Evolutionary conservation across 73 alveolate species (phyloP), one percentile per base, ranked within the genome.

Genomic region (Stentor coeruleus): DNA sequence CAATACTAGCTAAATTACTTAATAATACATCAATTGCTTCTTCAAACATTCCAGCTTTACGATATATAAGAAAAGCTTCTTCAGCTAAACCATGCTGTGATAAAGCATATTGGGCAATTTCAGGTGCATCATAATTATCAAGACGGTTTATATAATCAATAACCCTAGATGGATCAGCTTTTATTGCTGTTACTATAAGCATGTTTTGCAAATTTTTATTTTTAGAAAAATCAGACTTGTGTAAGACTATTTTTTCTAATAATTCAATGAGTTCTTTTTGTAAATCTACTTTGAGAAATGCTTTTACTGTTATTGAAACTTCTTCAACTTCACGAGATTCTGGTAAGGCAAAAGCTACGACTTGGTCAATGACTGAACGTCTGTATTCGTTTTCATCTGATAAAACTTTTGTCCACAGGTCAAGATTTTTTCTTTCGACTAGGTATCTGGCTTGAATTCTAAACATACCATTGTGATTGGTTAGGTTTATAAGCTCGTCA

Each of bases 111-210:
- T 95, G 85, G 59, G 99, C 99, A 3, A 98, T 93, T 84, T 96
- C 99, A 38, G 87, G 93, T 41, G 99, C 99, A 90, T 98, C 99
- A 91, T 96, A 98, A 95, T 98, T 98, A 90, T 98, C 99, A 86
- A 98, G 96, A 87, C 99, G 94, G 93, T 96, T 96, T 83, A 98
- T 94, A 90, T 96, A 98, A 89, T 97, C 99, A 98, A 95, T 96
- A 26, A 98, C 99, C 74, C 96, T 96, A 36, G 98, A 74, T 74
- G 91, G 84, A 91, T 98, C 99, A 38, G 99, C 93, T 88, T 97
- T 93, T 84, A 98, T 96, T 30, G 99, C 99, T 30, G 99, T 98
- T 57, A 97, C 90, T 59, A 98, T 93, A 81, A 98, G 91, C 86
- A 98, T 89, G 86, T 98, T 98, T 90, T 98, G 97, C 77, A 98